These are phyloP conservation scores for Knufia petricola DNA, from an alignment of 2,329 filamentous ascomycete species.

Conservation along the genomic window DNA sequence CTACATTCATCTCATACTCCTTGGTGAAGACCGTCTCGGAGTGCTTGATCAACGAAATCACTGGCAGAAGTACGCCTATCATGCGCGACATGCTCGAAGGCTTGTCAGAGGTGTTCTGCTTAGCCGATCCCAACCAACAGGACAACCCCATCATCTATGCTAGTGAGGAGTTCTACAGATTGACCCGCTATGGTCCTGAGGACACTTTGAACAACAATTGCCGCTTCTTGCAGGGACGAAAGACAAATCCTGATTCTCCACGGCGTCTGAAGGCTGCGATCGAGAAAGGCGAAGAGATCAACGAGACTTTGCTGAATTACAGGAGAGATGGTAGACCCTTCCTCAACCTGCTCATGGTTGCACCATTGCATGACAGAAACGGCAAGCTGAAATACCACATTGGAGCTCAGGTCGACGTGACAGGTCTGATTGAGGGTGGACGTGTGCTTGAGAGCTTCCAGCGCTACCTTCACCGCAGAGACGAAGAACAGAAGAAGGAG, in stretches of 20 bases:
- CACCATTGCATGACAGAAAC: conserved; percentile 26
- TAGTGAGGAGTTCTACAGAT: conserved; percentile 37
- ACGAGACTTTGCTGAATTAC: conserved; percentile 37
- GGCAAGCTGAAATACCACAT: conserved; percentile 27
- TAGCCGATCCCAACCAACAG: conserved; percentile 34
- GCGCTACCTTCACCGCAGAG: conserved; percentile 17
- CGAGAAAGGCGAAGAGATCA: conserved; percentile 32
- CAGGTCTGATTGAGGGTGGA: conserved; percentile 24
- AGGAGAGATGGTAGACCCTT: conserved; percentile 27
- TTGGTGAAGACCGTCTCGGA: conserved; percentile 34
- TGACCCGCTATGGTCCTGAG: conserved; percentile 34
- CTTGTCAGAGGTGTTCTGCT: conserved; percentile 38
- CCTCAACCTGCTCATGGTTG: conserved; percentile 27
- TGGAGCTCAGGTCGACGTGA: conserved; percentile 27
- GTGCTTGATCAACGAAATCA: conserved; percentile 36
- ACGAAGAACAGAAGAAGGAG: conserved; percentile 8
- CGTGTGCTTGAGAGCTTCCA: conserved; percentile 24
- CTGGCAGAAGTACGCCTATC: conserved; percentile 30
- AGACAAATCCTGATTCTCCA: conserved; percentile 28
- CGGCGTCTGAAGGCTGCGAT: conserved; percentile 30
- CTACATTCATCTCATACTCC: conserved; percentile 34
- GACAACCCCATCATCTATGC: conserved; percentile 40
- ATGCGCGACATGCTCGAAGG: conserved; percentile 34
- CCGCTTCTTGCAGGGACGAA: conserved; percentile 36
- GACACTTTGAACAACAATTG: conserved; percentile 38